Base-by-base conservation (phyloP, 108 stramenopile genomes). In the Cyclotella cryptica region DNA sequence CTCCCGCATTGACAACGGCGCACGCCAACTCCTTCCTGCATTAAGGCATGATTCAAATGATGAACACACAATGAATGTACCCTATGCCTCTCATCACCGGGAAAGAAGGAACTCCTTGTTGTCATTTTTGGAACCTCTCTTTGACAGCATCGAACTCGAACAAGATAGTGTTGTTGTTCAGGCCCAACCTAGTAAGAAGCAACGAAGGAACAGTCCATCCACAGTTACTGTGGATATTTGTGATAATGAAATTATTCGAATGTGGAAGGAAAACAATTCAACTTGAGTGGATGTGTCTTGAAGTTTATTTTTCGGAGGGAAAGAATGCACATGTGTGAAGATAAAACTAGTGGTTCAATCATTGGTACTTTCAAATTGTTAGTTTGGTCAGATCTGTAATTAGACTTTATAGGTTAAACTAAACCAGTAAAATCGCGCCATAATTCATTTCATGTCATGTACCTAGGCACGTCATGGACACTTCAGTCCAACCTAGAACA, bases 241-340 rank as follows among this genome's bases (percentile, higher is more conserved):
- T 47, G 79, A 80, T 55, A 68, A 80, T 69, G 79, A 80, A 17
- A 80, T 80, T 39, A 67, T 80, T 46, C 22, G 46, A 6, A 35
- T 80, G 14, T 80, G 79, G 79, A 68, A 69, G 35, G 61, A 62
- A 11, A 63, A 45, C n/a, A 57, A 59, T 71, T 21, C 46, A 24
- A 9, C 51, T 21, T 21, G 35, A 54, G 46, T 15, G 15, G 28
- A 61, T 22, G 0, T 21, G 42, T 58, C n/a, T n/a, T n/a, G 47
- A 49, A n/a, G 18, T 49, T 3, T 49, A n/a, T 49, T 17, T 49
- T 49, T 17, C 2, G 9, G 3, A n/a, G 9, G 18, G 15, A n/a
- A 49, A n/a, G 9, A 49, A n/a, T n/a, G n/a, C n/a, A n/a, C n/a
- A n/a, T n/a, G 47, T 49, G 47, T 49, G 9, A 7, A 3, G n/a